These are phyloP conservation scores for Aspergillus sp. DNA, from an alignment of 2,329 filamentous ascomycete genomes.

Conservation along the genomic window DNA sequence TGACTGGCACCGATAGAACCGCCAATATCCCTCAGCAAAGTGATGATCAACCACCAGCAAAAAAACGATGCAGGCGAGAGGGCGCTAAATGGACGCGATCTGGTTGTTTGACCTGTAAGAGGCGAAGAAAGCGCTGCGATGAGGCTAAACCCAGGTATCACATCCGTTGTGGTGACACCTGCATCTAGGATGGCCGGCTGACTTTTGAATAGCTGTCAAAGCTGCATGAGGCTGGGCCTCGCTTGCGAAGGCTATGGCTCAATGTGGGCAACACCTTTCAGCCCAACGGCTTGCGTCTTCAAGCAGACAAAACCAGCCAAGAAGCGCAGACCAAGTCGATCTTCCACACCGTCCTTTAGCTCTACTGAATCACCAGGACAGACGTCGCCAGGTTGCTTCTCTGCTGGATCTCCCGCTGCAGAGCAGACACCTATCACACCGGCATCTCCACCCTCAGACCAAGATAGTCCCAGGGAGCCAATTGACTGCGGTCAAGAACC, in stretches of 20 bases:
- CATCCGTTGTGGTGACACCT: neutral
- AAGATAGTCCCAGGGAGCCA: conserved; percentile 1
- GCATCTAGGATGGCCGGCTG: neutral
- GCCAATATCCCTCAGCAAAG: neutral
- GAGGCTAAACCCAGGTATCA: conserved; percentile 42
- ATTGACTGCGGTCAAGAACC: conserved; percentile 1
- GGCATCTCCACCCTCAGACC: conserved; percentile 3
- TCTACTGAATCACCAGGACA: conserved; percentile 20
- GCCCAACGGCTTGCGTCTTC: conserved; percentile 38
- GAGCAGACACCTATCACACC: conserved; percentile 5
- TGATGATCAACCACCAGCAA: conserved; percentile 4
- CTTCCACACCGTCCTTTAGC: conserved; percentile 21
- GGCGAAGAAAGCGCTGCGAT: conserved; percentile 44
- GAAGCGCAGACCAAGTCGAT: conserved; percentile 27
- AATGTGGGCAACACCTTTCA: conserved; percentile 41
- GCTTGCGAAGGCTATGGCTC: conserved; percentile 45
- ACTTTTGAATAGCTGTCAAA: conserved; percentile 32
- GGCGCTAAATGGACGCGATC: conserved; percentile 43
- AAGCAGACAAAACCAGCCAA: conserved; percentile 27
- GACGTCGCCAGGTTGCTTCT: conserved; percentile 1
- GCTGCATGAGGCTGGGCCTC: conserved; percentile 39
- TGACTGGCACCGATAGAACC: conserved; percentile 6
- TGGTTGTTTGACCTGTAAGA: conserved; percentile 47
- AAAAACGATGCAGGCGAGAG: conserved; percentile 31
- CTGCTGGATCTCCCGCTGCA: conserved; percentile 6